Evolutionary conservation across 1,139 yeast genomes (phyloP), one percentile per base, ranked within the genome.

Genomic region (Candida pseudoviswanathii): DNA sequence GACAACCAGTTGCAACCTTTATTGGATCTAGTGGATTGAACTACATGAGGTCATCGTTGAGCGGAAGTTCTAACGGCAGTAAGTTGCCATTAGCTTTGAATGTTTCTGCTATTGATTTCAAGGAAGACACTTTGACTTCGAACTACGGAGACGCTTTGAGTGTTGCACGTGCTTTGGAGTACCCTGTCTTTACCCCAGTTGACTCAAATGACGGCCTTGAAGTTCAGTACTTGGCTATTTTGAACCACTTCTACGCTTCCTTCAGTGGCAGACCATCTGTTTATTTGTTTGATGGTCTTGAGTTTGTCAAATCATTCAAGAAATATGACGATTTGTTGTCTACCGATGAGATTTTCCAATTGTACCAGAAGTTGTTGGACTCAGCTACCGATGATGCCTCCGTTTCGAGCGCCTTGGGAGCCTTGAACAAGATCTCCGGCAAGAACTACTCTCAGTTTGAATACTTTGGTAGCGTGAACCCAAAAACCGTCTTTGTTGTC

Each of bases 201-300:
- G 68, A 77, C 49, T 72, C 82, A 21, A 57, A 55, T 44, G 62
- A 74, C 43, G 80, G 78, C 8, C 48, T 61, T 21, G 96, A 89
- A 66, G 78, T 82, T 43, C 96, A 89, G 66, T 82, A 82, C 58
- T 73, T 85, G 56, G 67, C 96, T 29, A 69, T 89, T 43, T 75
- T 89, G 61, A 79, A 92, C 51, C 76, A 85, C 44, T 86, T 81
- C 50, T 71, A 88, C 58, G 84, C 95, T 16, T 58, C 67, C 2
- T 62, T 68, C 51, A 73, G 81, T 37, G 77, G 82, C 32, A 67
- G 72, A 39, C 89, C 94, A 3, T 77, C 86, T 22, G 66, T 89
- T 50, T 85, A 86, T 66, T 75, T 89, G 56, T 88, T 85, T 64
- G 97, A 91, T 63, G 98, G 97, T 41, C 75, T 89, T 11, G 80